These are phyloP conservation scores for Fraxinus velutina DNA, from an alignment of 305 asterid species.

Conservation along the genomic window DNA sequence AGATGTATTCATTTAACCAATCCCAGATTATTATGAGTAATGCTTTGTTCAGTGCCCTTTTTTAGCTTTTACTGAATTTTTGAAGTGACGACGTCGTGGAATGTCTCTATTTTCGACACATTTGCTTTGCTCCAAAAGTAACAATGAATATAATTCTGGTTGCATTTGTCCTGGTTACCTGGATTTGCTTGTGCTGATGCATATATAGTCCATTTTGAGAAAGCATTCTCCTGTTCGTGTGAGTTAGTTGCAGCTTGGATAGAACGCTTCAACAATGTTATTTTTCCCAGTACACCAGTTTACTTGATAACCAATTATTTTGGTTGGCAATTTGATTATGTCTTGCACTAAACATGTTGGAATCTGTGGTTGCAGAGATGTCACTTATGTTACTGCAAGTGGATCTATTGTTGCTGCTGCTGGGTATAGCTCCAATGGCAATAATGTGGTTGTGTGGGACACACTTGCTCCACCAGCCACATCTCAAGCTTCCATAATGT, in stretches of 20 bases:
- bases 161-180: constrained; percentile 17
- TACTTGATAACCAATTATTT: constrained; percentile 14
- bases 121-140: constrained; percentile 1
- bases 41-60: not conserved
- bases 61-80: constrained; percentile 5
- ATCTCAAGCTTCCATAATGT: constrained; percentile 94
- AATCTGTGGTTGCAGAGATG: constrained; percentile 62
- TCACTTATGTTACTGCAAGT: constrained; percentile 81
- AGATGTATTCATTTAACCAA: not conserved
- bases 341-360: constrained; percentile 15
- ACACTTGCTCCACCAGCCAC: constrained; percentile 96
- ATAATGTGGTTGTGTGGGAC: constrained; percentile 96
- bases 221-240: not conserved
- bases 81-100: not conserved
- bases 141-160: not conserved
- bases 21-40: not conserved
- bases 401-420: constrained; percentile 97
- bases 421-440: constrained; percentile 85
- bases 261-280: not conserved
- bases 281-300: not conserved
- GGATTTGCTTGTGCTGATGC: not conserved
- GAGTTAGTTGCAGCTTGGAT: constrained; percentile 15
- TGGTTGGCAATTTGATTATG: constrained; percentile 14
- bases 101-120: not conserved
- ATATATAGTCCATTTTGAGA: constrained; percentile 6